Percentiles rank a stretch among this genome's conserved stretches.
phyloP scores from a whole-genome alignment of 805 yeast genomes.

The Candida ortonii region DNA sequence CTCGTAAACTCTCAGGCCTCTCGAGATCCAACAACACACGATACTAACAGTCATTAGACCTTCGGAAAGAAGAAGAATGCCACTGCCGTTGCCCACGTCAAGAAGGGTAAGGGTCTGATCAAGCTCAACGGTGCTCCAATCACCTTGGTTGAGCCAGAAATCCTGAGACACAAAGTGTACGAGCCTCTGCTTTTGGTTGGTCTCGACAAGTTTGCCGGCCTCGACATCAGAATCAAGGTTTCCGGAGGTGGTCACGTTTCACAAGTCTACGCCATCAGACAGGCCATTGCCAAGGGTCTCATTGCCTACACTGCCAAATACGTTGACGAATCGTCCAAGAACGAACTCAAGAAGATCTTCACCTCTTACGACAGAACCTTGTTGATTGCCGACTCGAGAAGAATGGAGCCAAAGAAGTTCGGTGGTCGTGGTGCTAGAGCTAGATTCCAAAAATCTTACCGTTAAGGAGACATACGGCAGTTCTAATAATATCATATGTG shows the following conservation, averaged over 20 bases:
- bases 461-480: conserved; percentile 75
- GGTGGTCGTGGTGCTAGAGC: conserved; percentile 99
- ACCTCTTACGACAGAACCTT: conserved; percentile 98
- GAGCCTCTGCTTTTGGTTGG: conserved; percentile 99
- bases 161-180: conserved; percentile 98
- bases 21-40: background rate
- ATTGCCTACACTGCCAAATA: conserved; percentile 99
- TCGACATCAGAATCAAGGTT: conserved; percentile 98
- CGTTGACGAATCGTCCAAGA: conserved; percentile 99
- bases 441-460: conserved; percentile 99
- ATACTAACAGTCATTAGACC: conserved; percentile 56
- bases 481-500: no score
- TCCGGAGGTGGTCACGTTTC: conserved; percentile 99
- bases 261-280: conserved; percentile 99
- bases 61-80: conserved; percentile 99
- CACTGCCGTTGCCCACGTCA: conserved; percentile 99
- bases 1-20: background rate
- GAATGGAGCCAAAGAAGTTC: conserved; percentile 99
- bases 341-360: conserved; percentile 98
- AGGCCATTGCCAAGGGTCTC: conserved; percentile 99
- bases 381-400: conserved; percentile 98
- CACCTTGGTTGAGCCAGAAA: conserved; percentile 98
- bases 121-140: conserved; percentile 99
- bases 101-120: conserved; percentile 99
- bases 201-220: conserved; percentile 96